Conservation (phyloP, 129 eudicot genomes). For the Chrysanthemum lavandulifolium region DNA sequence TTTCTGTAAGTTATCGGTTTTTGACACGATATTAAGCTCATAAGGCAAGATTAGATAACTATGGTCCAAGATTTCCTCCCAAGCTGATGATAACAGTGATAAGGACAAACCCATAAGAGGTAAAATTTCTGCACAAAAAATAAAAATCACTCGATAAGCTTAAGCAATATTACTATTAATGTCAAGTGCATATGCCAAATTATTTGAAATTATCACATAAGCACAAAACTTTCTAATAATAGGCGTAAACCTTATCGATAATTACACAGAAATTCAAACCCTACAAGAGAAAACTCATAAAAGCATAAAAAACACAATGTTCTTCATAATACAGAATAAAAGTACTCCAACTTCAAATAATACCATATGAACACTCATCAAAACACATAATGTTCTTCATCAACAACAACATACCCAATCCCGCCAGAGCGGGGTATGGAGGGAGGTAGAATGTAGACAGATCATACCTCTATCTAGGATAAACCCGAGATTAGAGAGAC, state of each 20-base stretch:
- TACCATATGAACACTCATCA: too few species aligned
- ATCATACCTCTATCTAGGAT: too few species aligned
- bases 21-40: constrained; percentile 22
- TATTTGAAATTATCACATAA: not conserved
- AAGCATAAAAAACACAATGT: not conserved
- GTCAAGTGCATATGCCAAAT: constrained; percentile 16
- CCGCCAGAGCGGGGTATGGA: too few species aligned
- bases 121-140: constrained; percentile 29
- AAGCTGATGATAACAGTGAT: constrained; percentile 55
- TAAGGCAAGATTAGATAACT: constrained; percentile 26
- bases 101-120: constrained; percentile 51
- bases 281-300: constrained; percentile 7
- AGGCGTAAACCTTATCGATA: not conserved
- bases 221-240: constrained; percentile 10
- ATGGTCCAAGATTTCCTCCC: constrained; percentile 54
- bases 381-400: too few species aligned
- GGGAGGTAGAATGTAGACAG: too few species aligned
- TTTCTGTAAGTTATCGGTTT: constrained; percentile 30
- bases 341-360: too few species aligned
- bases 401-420: too few species aligned
- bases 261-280: constrained; percentile 15
- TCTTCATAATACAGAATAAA: too few species aligned
- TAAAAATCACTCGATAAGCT: too few species aligned
- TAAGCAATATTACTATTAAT: not conserved
- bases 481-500: too few species aligned